Evolutionary conservation across 805 yeast genomes (phyloP), one percentile per base, ranked within the genome.

Genomic region (Zygoascus ofunaensis): DNA sequence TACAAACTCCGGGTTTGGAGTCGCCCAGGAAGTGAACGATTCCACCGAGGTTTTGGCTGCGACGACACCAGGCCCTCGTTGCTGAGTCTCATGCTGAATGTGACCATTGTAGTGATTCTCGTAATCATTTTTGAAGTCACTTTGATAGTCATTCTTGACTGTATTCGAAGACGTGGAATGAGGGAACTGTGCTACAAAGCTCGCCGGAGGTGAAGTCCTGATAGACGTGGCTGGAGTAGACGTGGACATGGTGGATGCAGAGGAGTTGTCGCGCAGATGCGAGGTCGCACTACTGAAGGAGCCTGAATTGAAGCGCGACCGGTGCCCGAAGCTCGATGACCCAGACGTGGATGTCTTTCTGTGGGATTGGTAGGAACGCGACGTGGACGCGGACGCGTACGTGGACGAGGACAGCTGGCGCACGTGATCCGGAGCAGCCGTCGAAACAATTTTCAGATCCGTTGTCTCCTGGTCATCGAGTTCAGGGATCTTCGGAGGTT

Each of bases 1-100:
- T 18, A 55, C 50, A 34, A 55, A 55, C 24, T 55, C 57, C 21
- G 52, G 41, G 39, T 47, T 48, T 8, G 54, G 48, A 7, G 52
- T 39, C 10, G 51, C 45, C 52, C 55, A 52, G 1, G 55, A 47
- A 7, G 50, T 54, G 28, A 54, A 52, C 14, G 56, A 53, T 37
- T 53, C 56, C 20, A 33, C 18, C 4, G 54, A 49, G 14, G 44
- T 41, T 41, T 53, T 46, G 26, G 36, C 35, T n/a, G n/a, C n/a
- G 30, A 15, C 21, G n/a, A 45, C 34, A n/a, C 22, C 28, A 14
- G 30, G 32, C 10, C 30, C 30, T n/a, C n/a, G n/a, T n/a, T n/a
- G n/a, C n/a, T n/a, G n/a, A n/a, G n/a, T n/a, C 17, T 34, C 8
- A 12, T 34, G 18, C 18, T 34, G 37, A 8, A 8, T 15, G 12